Evolutionary conservation across 352 stramenopile genomes (phyloP), one percentile per base, ranked within the genome.

Genomic region (Phytophthora aleatoria): DNA sequence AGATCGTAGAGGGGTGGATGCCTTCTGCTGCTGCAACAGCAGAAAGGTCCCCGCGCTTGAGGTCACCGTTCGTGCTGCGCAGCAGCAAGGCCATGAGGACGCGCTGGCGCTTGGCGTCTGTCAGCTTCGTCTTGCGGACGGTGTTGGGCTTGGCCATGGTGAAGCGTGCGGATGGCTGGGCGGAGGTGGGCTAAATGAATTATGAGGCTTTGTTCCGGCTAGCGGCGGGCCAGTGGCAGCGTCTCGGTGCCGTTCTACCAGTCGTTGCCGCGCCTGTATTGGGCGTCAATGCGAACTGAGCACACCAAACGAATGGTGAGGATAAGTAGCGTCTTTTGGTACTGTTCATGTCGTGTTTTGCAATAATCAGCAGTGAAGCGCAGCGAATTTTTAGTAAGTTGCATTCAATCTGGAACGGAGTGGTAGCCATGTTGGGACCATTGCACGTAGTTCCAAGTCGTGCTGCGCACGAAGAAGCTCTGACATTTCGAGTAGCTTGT

Each of bases 1-100:
- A 50, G 20, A 50, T 50, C 7, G n/a, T 12, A 4, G n/a, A 47
- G n/a, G n/a, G 41, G 16, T 47, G 26, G 26, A 50, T 50, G 33
- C 43, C 5, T 7, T 15, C 24, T 33, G 16, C 24, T 15, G 43
- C 20, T 13, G 43, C 43, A 15, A 50, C 20, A 20, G 24, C 43
- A 15, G 43, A 50, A 2, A 33, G 20, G 24, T 33, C 43, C 4
- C 43, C 24, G 20, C 7, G 43, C 5, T n/a, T 50, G 9, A 33
- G 43, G 24, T 6, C 12, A 3, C 43, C 24, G 3, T 50, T 16
- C 8, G 8, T 50, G 24, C 16, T 33, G 43, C 43, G 43, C 1
- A 50, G 43, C 24, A 33, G 43, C 24, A 50, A 50, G 41, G 16
- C 41, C 2, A 11, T n/a, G 41, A 47, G 16, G 41, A 47, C 41